Evolutionary conservation across 1,139 yeast genomes (phyloP), one percentile per base, ranked within the genome.

Genomic region (Candida tetrigidarum): DNA sequence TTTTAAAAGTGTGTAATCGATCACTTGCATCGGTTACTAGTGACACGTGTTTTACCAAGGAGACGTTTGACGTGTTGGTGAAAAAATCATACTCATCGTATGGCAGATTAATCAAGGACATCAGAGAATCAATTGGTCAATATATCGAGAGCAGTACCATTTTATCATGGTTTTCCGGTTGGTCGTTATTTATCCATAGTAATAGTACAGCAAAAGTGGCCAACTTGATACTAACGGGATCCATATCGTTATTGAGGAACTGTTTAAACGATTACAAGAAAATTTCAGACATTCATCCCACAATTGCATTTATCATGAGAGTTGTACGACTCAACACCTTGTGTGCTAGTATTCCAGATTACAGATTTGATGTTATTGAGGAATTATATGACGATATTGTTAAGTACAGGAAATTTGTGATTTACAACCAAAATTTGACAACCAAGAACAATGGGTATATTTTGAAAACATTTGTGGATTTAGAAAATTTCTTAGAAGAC

Each of bases 121-220:
- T 73, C 27, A 53, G 76, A 32, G 64, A 63, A 37, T 62, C 73
- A 1, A 58, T 72, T 32, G 58, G 55, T 18, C 59, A 62, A 37
- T 71, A 68, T 44, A 57, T 67, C 11, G 76, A 71, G 44, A 67
- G 60, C 46, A 67, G 76, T 2, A 65, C 74, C 2, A 62, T 66
- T 35, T 66, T 73, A 23, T 71, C 77, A 9, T 57, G 72, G 37
- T 63, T 67, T 43, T 62, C 74, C 1, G 64, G 72, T 1, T 71
- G 74, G 67, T 61, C 74, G 0, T 63, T 68, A 15, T 67, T 65
- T 47, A 56, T 71, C 34, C 69, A 71, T 38, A 52, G 61, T 12
- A 67, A 66, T 46, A 60, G 74, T 1, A 64, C 69, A n/a, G 56
- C 66, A 18, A 63, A 65, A 15, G 69, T 76, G 0, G 54, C 63